Evolutionary conservation across 805 yeast genomes (phyloP).

Genomic region (Starmerella khaoyaiensis): DNA sequence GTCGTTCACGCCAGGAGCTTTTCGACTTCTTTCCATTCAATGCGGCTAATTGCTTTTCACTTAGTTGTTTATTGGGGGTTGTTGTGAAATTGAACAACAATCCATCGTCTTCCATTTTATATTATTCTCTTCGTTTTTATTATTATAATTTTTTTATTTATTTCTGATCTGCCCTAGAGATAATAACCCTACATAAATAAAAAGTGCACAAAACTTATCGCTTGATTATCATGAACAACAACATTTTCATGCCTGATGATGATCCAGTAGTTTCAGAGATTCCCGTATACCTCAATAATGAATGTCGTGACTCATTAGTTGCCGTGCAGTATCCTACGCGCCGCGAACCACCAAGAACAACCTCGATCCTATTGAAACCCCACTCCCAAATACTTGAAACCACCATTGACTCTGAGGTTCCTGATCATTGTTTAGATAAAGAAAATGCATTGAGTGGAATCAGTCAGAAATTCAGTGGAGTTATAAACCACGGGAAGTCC

Average conservation of each 20-base stretch:
- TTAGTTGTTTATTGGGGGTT: slow-evolving; percentile 25
- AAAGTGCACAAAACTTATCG: too few relatives aligned
- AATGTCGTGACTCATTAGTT: slow-evolving; percentile 27
- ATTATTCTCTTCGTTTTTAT: background rate
- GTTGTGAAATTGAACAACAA: slow-evolving; percentile 61
- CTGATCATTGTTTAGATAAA: slow-evolving; percentile 52
- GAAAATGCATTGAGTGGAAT: background rate
- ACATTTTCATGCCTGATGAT: too few relatives aligned
- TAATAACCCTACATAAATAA: too few relatives aligned
- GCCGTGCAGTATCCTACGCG: slow-evolving; percentile 54
- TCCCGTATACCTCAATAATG: slow-evolving; percentile 39
- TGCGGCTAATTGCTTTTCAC: slow-evolving; percentile 13
- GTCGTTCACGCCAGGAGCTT: slow-evolving; percentile 31
- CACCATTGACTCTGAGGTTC: slow-evolving; percentile 55
- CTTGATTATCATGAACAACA: too few relatives aligned
- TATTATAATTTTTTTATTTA: slow-evolving; percentile 4
- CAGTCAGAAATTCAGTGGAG: slow-evolving; percentile 59
- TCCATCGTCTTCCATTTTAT: slow-evolving; percentile 41
- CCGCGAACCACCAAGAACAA: background rate
- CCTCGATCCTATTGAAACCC: slow-evolving; percentile 42
- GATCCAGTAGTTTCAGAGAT: slow-evolving; percentile 52
- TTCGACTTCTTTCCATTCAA: slow-evolving; percentile 18
- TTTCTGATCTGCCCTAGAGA: slow-evolving; percentile 8
- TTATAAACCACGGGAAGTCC: slow-evolving; percentile 31
- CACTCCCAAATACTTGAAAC: slow-evolving; percentile 55